These are phyloP conservation scores for Quercus alba DNA, from an alignment of 306 rosid species.

Conservation along the genomic window DNA sequence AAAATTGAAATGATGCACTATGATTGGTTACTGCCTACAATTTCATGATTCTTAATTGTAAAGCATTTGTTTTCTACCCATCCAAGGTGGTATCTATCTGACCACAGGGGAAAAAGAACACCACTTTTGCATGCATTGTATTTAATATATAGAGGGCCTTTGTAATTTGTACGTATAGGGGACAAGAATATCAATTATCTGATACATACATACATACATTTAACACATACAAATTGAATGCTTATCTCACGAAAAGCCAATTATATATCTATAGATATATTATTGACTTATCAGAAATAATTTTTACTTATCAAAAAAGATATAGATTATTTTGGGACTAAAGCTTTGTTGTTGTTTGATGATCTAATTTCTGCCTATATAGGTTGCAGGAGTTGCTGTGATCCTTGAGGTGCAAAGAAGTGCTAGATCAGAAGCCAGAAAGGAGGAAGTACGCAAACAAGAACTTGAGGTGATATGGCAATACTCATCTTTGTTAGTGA, in stretches of 20 bases:
- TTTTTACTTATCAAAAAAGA: no score
- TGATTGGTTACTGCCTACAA: neutral
- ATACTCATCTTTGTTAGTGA: neutral
- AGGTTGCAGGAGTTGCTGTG: conserved; percentile 80
- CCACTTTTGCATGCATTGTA: neutral
- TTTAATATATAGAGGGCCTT: neutral
- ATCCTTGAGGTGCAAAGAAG: conserved; percentile 92
- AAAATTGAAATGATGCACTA: neutral
- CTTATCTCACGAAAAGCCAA: conserved; percentile 9
- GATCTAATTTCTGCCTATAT: conserved; percentile 15
- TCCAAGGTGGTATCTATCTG: neutral
- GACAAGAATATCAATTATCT: neutral
- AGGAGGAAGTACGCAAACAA: conserved; percentile 78
- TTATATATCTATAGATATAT: neutral
- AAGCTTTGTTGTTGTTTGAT: neutral
- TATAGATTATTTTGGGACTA: conserved; percentile 5
- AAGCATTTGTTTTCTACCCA: neutral
- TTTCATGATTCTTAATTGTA: neutral
- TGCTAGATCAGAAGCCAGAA: conserved; percentile 88
- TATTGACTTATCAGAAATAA: no score
- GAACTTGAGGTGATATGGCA: conserved; percentile 66
- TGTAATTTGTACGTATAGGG: neutral
- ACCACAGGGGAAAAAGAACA: neutral
- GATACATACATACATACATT: neutral
- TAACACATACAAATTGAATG: neutral